Percentiles rank a stretch among this genome's conserved stretches.
These are phyloP conservation scores for Colletotrichum theobromicola DNA, from an alignment of 2,329 filamentous ascomycete species.

Conservation along the genomic window DNA sequence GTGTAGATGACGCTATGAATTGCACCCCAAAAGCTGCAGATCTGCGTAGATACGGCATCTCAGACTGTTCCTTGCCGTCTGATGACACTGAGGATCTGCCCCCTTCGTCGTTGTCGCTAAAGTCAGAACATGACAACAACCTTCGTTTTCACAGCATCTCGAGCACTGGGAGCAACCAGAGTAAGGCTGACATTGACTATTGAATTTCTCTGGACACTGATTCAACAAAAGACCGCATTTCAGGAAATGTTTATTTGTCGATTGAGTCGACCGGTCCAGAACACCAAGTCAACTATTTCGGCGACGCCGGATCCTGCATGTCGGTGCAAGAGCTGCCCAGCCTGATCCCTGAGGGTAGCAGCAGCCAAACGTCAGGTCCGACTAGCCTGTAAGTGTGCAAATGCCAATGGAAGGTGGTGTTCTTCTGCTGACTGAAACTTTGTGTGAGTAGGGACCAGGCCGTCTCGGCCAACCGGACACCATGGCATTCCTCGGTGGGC, in stretches of 20 bases:
- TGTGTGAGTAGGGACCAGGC: rapidly evolving
- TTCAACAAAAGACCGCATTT: rapidly evolving
- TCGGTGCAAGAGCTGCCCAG: not conserved
- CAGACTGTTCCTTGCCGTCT: not conserved
- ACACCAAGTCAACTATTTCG: not conserved
- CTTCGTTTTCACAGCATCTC: not conserved
- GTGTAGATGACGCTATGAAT: not conserved
- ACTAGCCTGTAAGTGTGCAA: not conserved
- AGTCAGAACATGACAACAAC: not conserved
- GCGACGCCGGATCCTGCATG: not conserved
- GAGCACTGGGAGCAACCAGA: not conserved
- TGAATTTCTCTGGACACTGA: not conserved
- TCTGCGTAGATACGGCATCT: not conserved
- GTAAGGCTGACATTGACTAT: rapidly evolving
- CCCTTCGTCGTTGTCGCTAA: not conserved
- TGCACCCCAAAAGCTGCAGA: rapidly evolving
- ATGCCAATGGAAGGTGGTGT: rapidly evolving
- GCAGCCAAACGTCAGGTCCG: not conserved
- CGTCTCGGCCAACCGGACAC: not conserved
- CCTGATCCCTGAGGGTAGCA: rapidly evolving
- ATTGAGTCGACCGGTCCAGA: not conserved
- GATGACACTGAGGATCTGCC: not conserved
- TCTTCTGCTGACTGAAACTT: not conserved
- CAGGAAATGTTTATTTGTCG: not conserved
- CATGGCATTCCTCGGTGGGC: not conserved